These are phyloP conservation scores for Globisporangium nodosum DNA, from an alignment of 352 stramenopile species.

Conservation along the genomic window DNA sequence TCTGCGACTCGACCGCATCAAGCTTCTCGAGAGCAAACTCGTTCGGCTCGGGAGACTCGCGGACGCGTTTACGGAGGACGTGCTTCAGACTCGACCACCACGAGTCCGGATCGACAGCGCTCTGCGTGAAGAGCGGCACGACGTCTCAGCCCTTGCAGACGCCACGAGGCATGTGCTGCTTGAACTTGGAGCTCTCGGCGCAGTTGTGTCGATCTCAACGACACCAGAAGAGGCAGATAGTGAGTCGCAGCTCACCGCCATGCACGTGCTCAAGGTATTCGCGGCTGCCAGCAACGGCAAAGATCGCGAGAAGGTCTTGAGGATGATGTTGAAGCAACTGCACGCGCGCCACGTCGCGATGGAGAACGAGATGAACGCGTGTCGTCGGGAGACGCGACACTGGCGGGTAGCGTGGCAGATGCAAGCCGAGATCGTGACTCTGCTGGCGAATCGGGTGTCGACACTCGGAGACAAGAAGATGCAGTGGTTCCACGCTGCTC, in stretches of 20 bases:
- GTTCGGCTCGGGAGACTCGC: neutral
- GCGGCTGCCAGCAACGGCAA: constrained; percentile 15
- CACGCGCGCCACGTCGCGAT: constrained; percentile 19
- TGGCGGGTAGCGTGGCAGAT: constrained; percentile 31
- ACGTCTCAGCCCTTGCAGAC: constrained; percentile 12
- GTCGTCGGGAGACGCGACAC: constrained; percentile 22
- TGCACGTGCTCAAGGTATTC: constrained; percentile 24
- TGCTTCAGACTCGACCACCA: neutral
- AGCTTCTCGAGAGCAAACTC: constrained; percentile 8
- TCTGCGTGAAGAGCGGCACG: neutral
- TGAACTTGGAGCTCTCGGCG: constrained; percentile 31
- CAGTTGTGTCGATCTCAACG: constrained; percentile 17
- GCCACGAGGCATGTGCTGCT: constrained; percentile 21
- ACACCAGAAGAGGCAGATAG: neutral
- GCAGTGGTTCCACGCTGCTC: constrained; percentile 24
- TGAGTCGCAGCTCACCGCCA: constrained; percentile 12
- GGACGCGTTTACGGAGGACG: neutral
- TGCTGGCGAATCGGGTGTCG: constrained; percentile 16
- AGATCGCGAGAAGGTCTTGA: constrained; percentile 30
- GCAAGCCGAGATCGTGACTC: constrained; percentile 20
- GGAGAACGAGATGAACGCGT: constrained; percentile 19
- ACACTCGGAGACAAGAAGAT: constrained; percentile 31
- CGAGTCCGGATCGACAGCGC: constrained; percentile 1
- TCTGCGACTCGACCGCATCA: constrained; percentile 10
- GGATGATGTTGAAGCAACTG: constrained; percentile 33